Evolutionary conservation across 1,284 basidiomycete species (phyloP).

Genomic region (Singerocomus inundabilis): DNA sequence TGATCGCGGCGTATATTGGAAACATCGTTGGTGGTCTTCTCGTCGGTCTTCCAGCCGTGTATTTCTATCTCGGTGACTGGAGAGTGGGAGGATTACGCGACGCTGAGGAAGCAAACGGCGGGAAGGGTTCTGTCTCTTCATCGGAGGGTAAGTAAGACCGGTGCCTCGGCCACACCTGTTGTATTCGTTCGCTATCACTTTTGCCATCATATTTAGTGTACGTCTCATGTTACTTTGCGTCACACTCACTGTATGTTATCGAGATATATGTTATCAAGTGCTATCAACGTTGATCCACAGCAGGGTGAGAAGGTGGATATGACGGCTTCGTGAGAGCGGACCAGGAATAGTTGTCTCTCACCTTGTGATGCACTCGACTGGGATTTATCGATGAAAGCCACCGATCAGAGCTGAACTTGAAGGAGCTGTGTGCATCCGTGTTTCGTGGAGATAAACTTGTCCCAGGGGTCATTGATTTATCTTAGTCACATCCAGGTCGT

Average conservation of each 20-base stretch:
- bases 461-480: not conserved
- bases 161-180: not conserved
- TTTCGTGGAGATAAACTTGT: not conserved
- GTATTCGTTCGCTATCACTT: not conserved
- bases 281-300: not conserved
- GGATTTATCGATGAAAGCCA: too few relatives aligned
- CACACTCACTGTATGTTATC: not conserved
- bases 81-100: conserved; percentile 37
- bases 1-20: conserved; percentile 67
- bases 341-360: not conserved
- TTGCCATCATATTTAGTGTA: not conserved
- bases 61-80: conserved; percentile 60
- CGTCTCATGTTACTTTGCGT: not conserved
- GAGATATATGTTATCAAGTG: not conserved
- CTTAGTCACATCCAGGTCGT: not conserved
- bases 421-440: not conserved
- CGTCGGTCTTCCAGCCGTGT: conserved; percentile 59
- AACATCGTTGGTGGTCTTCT: conserved; percentile 68
- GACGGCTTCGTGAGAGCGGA: not conserved
- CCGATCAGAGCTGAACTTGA: not conserved
- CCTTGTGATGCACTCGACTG: not conserved
- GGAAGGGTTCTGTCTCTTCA: conserved; percentile 14
- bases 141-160: conserved; percentile 51
- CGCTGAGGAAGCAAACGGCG: conserved; percentile 35
- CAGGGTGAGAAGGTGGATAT: not conserved